Base-by-base conservation (phyloP, 2,329 filamentous ascomycete species). In the Rhinocladiella similis region DNA sequence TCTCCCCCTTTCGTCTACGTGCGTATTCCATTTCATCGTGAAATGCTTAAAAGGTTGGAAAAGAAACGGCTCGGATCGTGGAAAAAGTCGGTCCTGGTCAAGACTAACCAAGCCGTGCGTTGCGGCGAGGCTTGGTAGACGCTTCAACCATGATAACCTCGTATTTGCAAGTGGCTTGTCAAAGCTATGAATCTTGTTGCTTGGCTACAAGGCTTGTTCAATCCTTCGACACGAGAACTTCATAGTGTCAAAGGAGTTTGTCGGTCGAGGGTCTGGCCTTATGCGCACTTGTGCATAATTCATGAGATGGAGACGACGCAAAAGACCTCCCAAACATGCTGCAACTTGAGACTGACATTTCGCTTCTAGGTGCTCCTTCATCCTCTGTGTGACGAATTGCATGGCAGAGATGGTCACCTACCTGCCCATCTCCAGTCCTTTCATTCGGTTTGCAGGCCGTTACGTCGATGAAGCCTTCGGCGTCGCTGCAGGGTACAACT, bases 331-430 rank as follows among this genome's bases (percentile, higher is more conserved):
- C 29, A 12, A 33, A 14, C 1, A 27, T 6, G 27, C 19, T 1
- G 16, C 14, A 5, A 12, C 33, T 20, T 18, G 38, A 71, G 5
- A 33, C 29, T 33, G 9, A 33, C 25, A 12, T 33, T 33, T 9
- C 29, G 5, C 10, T 33, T 12, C 5, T 7, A 77, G 75, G 75
- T 75, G 73, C 65, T 67, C 70, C 52, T 71, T 77, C 64, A 76
- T 77, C 54, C 63, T 76, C 60, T 70, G 72, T 54, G 72, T 77
- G 58, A 76, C 75, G 50, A 74, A 77, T 63, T 76, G 75, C 63
- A 69, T 75, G 66, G 77, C 77, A 41, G 78, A 81, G 65, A 80
- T 80, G 77, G 73, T 77, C 18, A 79, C 74, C 22, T 80, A 76
- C 59, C 64, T 77, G 25, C 77, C 77, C 12, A 73, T 80, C 13